These are phyloP conservation scores for Salix suchowensis DNA, from an alignment of 345 rosid species.

Conservation along the genomic window DNA sequence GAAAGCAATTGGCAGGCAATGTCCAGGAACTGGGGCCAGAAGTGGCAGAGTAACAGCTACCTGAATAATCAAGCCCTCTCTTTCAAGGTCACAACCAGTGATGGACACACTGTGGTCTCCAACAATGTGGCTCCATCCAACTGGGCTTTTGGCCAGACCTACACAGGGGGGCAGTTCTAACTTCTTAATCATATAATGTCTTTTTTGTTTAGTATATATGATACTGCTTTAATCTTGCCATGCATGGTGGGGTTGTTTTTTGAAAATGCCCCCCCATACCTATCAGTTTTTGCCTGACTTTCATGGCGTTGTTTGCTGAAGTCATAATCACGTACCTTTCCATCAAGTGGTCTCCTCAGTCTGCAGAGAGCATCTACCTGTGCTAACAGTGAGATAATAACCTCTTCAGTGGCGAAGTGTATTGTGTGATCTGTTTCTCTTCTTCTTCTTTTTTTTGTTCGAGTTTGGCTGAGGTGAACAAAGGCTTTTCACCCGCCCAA, in stretches of 20 bases:
- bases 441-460: neutral
- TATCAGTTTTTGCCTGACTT: neutral
- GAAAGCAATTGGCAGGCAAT: neutral
- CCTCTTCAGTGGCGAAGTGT: neutral
- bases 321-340: neutral
- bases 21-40: slow-evolving; percentile 13
- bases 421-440: neutral
- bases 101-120: neutral
- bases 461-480: neutral
- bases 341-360: neutral
- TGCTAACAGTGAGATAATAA: neutral
- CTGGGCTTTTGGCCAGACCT: slow-evolving; percentile 11
- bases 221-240: neutral
- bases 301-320: neutral
- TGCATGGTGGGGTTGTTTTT: neutral
- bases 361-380: neutral
- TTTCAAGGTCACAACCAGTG: slow-evolving; percentile 10
- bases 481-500: neutral
- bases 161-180: neutral
- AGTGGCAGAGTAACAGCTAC: slow-evolving; percentile 1
- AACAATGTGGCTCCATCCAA: neutral
- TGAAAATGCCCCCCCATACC: neutral
- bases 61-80: slow-evolving; percentile 2
- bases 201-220: too few relatives aligned
- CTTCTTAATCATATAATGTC: neutral